Base-by-base conservation (phyloP, 2,329 filamentous ascomycete species). In the Penicillium sp. region DNA sequence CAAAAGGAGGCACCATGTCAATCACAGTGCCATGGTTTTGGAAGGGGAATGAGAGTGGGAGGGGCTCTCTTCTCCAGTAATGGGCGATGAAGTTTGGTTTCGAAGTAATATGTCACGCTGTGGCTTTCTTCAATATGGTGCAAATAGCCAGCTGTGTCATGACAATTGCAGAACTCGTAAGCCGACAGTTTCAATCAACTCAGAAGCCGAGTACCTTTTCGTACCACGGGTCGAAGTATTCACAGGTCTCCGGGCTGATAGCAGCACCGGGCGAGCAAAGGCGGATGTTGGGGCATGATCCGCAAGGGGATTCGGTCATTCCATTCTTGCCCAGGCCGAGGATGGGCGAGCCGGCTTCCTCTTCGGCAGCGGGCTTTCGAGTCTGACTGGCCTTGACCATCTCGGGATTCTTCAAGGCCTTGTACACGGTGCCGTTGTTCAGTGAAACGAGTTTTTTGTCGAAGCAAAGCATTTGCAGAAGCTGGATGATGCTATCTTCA, bases 151-250 rank as follows among this genome's bases (percentile, higher is more conserved):
- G 37, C 10, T 27, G 11, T 31, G 16, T 16, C 43, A 31, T 24
- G 22, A 46, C 24, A 27, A 46, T 46, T 16, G 37, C 27, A 24
- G 9, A 10, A 19, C 18, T 35, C 16, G 51, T 27, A 37, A 44
- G 33, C 27, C 4, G 27, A 18, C 14, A 7, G 6, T 5, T 14
- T 36, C 24, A 33, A 31, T 55, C 24, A 33, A 43, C 41, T 72
- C 59, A 77, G 47, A 77, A 77, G 18, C 69, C 70, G 33, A 78
- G 68, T 10, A 70, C 69, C 61, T 70, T 73, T 54, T 70, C 83
- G 47, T 97, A 77, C 95, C 95, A 99, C 54, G 88, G 85, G 63
- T 90, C 85, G 71, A 96, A 97, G 73, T 99, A 99, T 55, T 92
- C 89, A 76, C 95, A 99, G 52, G 89, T 96, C 64, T 87, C 89